These are phyloP conservation scores for Helichrysum umbraculigerum DNA, from an alignment of 129 eudicot species.

Conservation along the genomic window DNA sequence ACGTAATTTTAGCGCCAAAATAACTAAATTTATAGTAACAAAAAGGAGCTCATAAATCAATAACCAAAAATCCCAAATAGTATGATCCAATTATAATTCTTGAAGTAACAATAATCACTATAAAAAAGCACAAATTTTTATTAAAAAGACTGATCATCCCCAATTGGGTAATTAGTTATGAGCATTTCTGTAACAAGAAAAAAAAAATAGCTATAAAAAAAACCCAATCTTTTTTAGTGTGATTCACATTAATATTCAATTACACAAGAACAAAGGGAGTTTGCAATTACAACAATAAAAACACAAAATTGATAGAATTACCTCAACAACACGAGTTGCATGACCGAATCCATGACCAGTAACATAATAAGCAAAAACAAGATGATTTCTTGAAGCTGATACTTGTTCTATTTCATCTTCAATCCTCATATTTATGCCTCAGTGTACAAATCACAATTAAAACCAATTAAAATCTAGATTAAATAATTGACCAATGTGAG, in stretches of 20 bases:
- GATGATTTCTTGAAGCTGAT: conserved; percentile 42
- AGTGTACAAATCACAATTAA: conserved; percentile 3
- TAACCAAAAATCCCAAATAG: neutral
- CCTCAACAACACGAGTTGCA: conserved; percentile 93
- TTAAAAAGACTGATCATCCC: neutral
- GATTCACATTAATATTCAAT: neutral
- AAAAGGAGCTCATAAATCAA: neutral
- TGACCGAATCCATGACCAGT: conserved; percentile 94
- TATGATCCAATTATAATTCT: neutral
- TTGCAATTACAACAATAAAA: neutral
- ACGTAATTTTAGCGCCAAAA: conserved; percentile 11
- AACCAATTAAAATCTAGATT: conserved; percentile 5
- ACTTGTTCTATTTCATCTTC: conserved; percentile 36
- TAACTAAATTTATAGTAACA: neutral
- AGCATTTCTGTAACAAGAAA: neutral
- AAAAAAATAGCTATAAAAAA: neutral
- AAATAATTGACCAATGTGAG: conserved; percentile 28
- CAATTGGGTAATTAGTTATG: conserved; percentile 3
- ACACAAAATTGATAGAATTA: conserved; percentile 9
- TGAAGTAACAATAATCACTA: neutral
- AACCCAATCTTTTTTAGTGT: neutral
- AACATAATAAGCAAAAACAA: conserved; percentile 79
- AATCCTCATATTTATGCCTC: conserved; percentile 31
- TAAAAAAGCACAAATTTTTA: neutral
- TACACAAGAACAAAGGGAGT: neutral